Evolutionary conservation across 805 yeast genomes (phyloP).

Genomic region (Torulaspora indica): DNA sequence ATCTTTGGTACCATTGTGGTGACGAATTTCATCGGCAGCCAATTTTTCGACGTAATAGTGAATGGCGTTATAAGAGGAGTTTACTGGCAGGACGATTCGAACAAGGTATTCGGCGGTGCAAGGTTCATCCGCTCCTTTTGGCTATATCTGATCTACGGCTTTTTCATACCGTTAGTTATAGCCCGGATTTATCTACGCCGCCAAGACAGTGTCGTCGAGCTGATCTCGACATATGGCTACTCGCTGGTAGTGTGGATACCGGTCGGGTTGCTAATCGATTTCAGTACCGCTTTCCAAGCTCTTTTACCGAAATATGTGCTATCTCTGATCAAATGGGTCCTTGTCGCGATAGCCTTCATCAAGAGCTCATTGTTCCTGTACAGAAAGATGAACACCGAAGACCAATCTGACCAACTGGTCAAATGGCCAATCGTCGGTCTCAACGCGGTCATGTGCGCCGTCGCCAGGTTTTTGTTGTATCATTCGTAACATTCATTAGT

Average conservation of each 20-base stretch:
- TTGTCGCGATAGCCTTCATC: conserved; percentile 12
- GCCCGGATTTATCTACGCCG: conserved; percentile 12
- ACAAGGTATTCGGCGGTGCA: conserved; percentile 47
- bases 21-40: conserved; percentile 67
- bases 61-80: conserved; percentile 44
- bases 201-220: conserved; percentile 42
- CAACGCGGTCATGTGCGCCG: conserved; percentile 22
- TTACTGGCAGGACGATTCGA: conserved; percentile 38
- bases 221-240: conserved; percentile 79
- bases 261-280: conserved; percentile 33
- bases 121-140: conserved; percentile 63
- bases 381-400: conserved; percentile 1
- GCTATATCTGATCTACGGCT: conserved; percentile 71
- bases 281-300: conserved; percentile 4
- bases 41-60: conserved; percentile 62
- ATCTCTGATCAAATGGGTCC: conserved; percentile 10
- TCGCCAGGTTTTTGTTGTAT: conserved; percentile 21
- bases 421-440: conserved; percentile 1
- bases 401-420: not conserved
- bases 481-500: conserved; percentile 13
- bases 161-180: conserved; percentile 51
- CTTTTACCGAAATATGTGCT: not conserved
- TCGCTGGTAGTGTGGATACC: conserved; percentile 85
- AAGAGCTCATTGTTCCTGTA: conserved; percentile 12
- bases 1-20: conserved; percentile 77